Conservation (phyloP, 306 rosid species). For the Lathyrus sativus region DNA sequence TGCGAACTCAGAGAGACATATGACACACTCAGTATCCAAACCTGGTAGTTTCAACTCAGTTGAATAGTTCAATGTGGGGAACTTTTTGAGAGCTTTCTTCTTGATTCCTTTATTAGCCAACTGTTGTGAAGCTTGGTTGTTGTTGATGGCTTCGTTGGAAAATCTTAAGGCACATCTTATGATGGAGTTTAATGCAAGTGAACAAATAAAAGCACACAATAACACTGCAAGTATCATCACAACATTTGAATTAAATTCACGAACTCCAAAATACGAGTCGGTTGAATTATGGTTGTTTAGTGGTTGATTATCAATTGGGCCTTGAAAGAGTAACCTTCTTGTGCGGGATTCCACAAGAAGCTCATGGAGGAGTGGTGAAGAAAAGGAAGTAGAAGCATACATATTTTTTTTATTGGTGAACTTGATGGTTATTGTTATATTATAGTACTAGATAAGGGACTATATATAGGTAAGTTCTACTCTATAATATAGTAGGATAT, state of each 20-base stretch:
- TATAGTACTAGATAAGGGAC: no score
- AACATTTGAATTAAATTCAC: no score
- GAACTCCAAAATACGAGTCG: neutral
- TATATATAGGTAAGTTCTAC: constrained; percentile 33
- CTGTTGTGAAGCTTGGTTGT: neutral
- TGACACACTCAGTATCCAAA: constrained; percentile 67
- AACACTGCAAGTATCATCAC: no score
- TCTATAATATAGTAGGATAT: neutral
- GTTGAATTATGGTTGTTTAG: constrained; percentile 25
- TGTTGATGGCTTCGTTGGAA: constrained; percentile 42
- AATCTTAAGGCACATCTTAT: constrained; percentile 67
- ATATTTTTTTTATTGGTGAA: neutral
- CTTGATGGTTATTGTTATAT: constrained; percentile 9
- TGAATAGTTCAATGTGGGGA: constrained; percentile 54
- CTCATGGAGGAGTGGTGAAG: constrained; percentile 41
- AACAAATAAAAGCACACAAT: no score
- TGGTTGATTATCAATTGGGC: neutral
- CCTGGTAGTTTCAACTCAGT: constrained; percentile 49
- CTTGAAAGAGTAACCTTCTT: constrained; percentile 63
- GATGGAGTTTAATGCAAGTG: constrained; percentile 14
- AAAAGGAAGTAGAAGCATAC: constrained; percentile 42
- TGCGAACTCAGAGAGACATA: constrained; percentile 67
- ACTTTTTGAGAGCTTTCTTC: constrained; percentile 71
- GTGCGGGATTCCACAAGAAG: constrained; percentile 50
- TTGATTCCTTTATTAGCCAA: constrained; percentile 60